Percentiles rank a stretch among this genome's conserved stretches.
phyloP scores from a whole-genome alignment of 768 basidiomycete species.

The Multifurca ochricompacta region DNA sequence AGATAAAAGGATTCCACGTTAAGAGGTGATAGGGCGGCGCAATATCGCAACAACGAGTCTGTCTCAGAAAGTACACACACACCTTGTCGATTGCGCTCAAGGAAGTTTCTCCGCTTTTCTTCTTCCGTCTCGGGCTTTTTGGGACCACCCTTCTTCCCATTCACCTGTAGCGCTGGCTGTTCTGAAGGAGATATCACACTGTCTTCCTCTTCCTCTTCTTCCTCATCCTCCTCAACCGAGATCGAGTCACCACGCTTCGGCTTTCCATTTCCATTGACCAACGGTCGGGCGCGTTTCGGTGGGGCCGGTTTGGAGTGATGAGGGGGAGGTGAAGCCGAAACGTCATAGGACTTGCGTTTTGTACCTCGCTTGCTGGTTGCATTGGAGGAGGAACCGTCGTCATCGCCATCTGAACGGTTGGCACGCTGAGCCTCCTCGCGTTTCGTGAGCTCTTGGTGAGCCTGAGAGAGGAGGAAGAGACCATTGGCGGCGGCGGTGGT shows the following conservation, averaged over 20 bases:
- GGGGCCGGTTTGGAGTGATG: constrained; percentile 12
- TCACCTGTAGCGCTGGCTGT: neutral
- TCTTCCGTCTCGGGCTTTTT: constrained; percentile 96
- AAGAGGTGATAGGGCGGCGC: constrained; percentile 10
- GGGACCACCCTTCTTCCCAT: constrained; percentile 26
- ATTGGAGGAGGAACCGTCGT: constrained; percentile 25
- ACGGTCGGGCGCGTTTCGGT: constrained; percentile 34
- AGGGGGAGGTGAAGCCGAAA: constrained; percentile 26
- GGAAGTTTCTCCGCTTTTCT: constrained; percentile 93
- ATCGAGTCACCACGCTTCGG: constrained; percentile 25
- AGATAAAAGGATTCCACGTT: neutral
- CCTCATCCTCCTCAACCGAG: constrained; percentile 26
- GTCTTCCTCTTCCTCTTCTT: constrained; percentile 32
- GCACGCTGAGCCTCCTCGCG: constrained; percentile 80
- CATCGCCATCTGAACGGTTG: constrained; percentile 27
- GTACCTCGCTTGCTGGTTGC: constrained; percentile 43
- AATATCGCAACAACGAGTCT: constrained; percentile 4
- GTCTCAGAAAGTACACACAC: too few relatives aligned
- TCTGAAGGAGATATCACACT: constrained; percentile 23
- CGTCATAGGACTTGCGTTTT: constrained; percentile 63
- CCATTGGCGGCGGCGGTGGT: constrained; percentile 80
- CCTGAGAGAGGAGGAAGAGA: constrained; percentile 87
- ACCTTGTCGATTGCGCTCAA: constrained; percentile 98
- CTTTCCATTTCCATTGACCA: constrained; percentile 13
- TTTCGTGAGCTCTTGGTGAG: constrained; percentile 93